Conservation (phyloP, 768 basidiomycete genomes). For the Lactarius indigo region DNA sequence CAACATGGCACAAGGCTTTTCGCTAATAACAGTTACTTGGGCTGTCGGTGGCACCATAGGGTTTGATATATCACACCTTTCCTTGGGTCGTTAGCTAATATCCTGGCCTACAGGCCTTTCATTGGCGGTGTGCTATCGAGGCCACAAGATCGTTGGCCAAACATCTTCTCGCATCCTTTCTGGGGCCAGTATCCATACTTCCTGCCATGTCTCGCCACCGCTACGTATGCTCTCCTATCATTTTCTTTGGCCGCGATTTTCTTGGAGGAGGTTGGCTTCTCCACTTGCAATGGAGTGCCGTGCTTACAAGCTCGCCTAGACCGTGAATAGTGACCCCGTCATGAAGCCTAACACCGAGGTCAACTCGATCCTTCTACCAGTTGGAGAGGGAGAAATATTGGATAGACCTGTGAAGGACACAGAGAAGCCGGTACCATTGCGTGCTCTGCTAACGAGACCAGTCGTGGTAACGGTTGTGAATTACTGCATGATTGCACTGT, state of each 20-base stretch:
- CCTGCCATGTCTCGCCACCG: slow-evolving; percentile 24
- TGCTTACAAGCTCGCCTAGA: neutral
- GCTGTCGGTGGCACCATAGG: neutral
- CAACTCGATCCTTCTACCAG: neutral
- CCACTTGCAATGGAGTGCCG: accelerated
- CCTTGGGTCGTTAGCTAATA: neutral
- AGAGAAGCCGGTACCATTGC: slow-evolving; percentile 32
- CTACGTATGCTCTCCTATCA: neutral
- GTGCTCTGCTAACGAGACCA: slow-evolving; percentile 32
- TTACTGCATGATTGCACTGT: slow-evolving; percentile 41
- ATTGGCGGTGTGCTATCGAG: slow-evolving; percentile 28
- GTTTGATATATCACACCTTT: neutral
- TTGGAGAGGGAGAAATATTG: neutral
- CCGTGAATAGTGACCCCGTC: neutral
- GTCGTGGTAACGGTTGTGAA: slow-evolving; percentile 44
- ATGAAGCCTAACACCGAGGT: neutral
- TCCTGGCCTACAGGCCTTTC: slow-evolving; percentile 21
- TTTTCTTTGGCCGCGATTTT: neutral
- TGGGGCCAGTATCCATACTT: slow-evolving; percentile 30
- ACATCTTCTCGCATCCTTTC: slow-evolving; percentile 24
- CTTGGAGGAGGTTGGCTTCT: slow-evolving; percentile 11
- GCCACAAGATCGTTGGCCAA: slow-evolving; percentile 26
- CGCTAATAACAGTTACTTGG: neutral
- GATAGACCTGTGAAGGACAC: neutral
- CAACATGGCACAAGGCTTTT: neutral